phyloP scores from a whole-genome alignment of 2,329 filamentous ascomycete species.

The Fusarium nodosum region DNA sequence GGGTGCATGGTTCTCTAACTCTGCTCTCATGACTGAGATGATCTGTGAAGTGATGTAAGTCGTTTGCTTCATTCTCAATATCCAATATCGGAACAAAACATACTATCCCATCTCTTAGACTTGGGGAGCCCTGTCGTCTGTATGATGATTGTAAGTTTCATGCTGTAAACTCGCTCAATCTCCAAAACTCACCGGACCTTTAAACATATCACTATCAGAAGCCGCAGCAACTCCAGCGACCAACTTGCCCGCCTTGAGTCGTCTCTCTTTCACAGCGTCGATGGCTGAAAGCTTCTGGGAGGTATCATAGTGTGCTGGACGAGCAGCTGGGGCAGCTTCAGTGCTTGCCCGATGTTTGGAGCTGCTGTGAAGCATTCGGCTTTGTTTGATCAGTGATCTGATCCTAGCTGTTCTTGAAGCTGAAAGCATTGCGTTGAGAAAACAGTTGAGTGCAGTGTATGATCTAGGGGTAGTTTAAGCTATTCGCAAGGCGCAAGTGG shows the following conservation, averaged over 20 bases:
- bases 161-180: neutral
- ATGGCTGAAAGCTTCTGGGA: conserved; percentile 48
- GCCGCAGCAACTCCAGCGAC: conserved; percentile 82
- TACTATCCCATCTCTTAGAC: conserved; percentile 88
- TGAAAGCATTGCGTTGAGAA: conserved; percentile 39
- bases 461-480: neutral
- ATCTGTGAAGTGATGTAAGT: conserved; percentile 54
- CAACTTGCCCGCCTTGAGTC: conserved; percentile 78
- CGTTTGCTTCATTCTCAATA: neutral
- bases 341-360: conserved; percentile 41
- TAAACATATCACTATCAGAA: conserved; percentile 86
- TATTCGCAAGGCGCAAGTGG: too few relatives aligned
- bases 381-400: conserved; percentile 18
- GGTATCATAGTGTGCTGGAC: conserved; percentile 45
- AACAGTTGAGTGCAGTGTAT: conserved; percentile 21
- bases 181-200: conserved; percentile 71
- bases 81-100: conserved; percentile 55
- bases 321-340: conserved; percentile 46
- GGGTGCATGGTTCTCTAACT: conserved; percentile 73
- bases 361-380: conserved; percentile 39
- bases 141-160: conserved; percentile 2
- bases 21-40: conserved; percentile 74
- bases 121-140: conserved; percentile 72
- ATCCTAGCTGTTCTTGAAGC: conserved; percentile 42
- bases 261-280: conserved; percentile 54